These are phyloP conservation scores for Talaromyces nanjingensis DNA, from an alignment of 495 filamentous ascomycete genomes.

Conservation along the genomic window DNA sequence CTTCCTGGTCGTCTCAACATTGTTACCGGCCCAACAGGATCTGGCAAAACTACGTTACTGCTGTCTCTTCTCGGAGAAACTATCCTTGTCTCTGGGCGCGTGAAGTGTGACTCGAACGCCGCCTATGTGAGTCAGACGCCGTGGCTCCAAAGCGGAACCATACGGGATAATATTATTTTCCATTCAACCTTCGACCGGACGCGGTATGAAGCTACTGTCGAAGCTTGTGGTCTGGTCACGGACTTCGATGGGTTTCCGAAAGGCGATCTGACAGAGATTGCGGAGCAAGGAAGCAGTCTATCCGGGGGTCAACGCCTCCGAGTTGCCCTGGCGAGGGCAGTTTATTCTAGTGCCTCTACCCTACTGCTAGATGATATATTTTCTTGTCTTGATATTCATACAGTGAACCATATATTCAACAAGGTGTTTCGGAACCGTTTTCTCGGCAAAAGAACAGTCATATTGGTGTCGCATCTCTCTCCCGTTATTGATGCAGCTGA, in stretches of 20 bases:
- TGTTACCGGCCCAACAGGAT: slow-evolving; percentile 41
- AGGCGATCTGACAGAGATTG: slow-evolving; percentile 59
- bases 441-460: too few relatives aligned
- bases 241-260: slow-evolving; percentile 73
- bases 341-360: not conserved
- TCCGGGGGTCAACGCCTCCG: slow-evolving; percentile 79
- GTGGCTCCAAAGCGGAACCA: slow-evolving; percentile 49
- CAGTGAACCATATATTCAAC: slow-evolving; percentile 61
- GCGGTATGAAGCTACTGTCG: slow-evolving; percentile 42
- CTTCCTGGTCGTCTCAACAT: slow-evolving; percentile 44
- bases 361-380: slow-evolving; percentile 78
- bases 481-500: not conserved
- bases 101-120: not conserved
- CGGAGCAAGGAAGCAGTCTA: slow-evolving; percentile 56
- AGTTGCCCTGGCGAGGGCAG: not conserved
- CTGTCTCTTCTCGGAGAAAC: slow-evolving; percentile 66
- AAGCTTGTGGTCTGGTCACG: slow-evolving; percentile 61
- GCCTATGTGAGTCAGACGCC: slow-evolving; percentile 45
- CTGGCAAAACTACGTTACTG: slow-evolving; percentile 63
- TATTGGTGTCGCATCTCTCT: not conserved
- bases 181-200: slow-evolving; percentile 37
- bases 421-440: too few relatives aligned
- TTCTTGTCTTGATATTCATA: slow-evolving; percentile 55
- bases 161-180: slow-evolving; percentile 54
- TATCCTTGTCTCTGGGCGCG: slow-evolving; percentile 49